phyloP scores from a whole-genome alignment of 257 asterid genomes.

The Nicotiana paniculata region DNA sequence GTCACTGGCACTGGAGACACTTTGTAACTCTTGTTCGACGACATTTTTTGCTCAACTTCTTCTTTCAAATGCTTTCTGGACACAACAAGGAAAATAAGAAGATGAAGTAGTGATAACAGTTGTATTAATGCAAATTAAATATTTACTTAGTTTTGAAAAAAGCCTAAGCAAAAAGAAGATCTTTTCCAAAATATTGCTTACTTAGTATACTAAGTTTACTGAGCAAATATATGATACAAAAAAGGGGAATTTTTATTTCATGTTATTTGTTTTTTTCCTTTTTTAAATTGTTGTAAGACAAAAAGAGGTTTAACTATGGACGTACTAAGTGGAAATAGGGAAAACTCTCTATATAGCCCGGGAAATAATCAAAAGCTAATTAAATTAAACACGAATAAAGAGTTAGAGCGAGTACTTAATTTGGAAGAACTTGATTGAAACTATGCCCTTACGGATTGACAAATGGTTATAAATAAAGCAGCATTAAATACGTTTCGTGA shows the following conservation, averaged over 20 bases:
- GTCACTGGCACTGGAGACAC: slow-evolving; percentile 25
- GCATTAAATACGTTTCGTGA: background rate
- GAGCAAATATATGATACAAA: background rate
- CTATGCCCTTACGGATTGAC: background rate
- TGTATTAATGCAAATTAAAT: background rate
- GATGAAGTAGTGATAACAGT: background rate
- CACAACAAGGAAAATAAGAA: background rate
- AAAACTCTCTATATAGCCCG: too few relatives aligned
- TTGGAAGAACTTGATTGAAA: too few relatives aligned
- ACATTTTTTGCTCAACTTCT: slow-evolving; percentile 10
- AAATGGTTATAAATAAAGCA: background rate
- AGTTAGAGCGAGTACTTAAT: too few relatives aligned
- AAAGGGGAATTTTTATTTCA: background rate
- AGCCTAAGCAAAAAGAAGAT: background rate
- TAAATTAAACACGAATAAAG: too few relatives aligned
- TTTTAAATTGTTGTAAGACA: too few relatives aligned
- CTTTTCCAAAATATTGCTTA: background rate
- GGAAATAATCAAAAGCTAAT: too few relatives aligned
- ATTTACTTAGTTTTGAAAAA: background rate
- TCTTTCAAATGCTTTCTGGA: background rate
- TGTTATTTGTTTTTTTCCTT: too few relatives aligned
- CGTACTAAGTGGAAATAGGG: too few relatives aligned
- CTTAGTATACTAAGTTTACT: background rate
- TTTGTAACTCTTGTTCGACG: slow-evolving; percentile 25
- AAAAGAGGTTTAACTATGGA: too few relatives aligned